These are phyloP conservation scores for Scenedesmus sp. DNA, from an alignment of 163 green algal genomes.

Conservation along the genomic window DNA sequence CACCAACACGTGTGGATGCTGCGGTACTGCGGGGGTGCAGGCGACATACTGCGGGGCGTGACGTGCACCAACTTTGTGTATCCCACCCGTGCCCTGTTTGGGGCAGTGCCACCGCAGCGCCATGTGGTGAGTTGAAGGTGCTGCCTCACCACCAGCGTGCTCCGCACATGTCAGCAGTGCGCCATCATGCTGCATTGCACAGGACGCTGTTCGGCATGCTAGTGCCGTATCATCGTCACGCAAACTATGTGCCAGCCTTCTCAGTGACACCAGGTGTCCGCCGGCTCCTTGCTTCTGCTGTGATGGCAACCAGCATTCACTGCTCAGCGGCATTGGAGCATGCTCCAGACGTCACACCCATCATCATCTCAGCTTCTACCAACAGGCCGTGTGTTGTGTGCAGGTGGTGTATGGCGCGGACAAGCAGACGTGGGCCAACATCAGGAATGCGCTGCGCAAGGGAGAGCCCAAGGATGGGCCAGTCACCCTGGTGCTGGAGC, in stretches of 20 bases:
- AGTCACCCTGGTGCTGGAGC: conserved; percentile 74
- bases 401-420: conserved; percentile 83
- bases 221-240: too few relatives aligned
- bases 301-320: too few relatives aligned
- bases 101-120: conserved; percentile 71
- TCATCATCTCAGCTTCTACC: not conserved
- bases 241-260: too few relatives aligned
- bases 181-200: not conserved
- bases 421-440: conserved; percentile 69
- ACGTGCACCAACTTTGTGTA: conserved; percentile 88
- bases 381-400: not conserved
- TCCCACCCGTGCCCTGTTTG: conserved; percentile 74
- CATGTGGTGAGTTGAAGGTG: conserved; percentile 66
- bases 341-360: too few relatives aligned
- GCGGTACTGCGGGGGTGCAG: conserved; percentile 47
- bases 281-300: not conserved
- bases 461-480: conserved; percentile 65
- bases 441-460: conserved; percentile 62
- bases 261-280: too few relatives aligned
- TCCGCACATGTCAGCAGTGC: too few relatives aligned
- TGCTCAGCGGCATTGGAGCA: too few relatives aligned
- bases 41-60: conserved; percentile 81
- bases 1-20: too few relatives aligned
- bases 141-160: too few relatives aligned
- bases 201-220: too few relatives aligned